Evolutionary conservation across 768 basidiomycete genomes (phyloP).

Genomic region (Trametes cinnabarina): DNA sequence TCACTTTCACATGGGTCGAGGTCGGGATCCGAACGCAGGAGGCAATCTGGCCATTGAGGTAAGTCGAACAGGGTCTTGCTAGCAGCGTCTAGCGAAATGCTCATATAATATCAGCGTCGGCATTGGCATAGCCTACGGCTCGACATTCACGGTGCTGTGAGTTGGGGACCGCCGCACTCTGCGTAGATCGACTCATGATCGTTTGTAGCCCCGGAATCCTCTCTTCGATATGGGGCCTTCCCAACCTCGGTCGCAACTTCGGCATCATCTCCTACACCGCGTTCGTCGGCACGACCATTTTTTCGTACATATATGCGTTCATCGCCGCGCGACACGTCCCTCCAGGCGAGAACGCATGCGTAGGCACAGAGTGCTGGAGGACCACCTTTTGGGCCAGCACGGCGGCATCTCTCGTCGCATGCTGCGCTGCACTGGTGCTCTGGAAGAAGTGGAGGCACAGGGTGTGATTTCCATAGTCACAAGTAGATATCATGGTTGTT

Average conservation of each 20-base stretch:
- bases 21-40: constrained; percentile 46
- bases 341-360: constrained; percentile 45
- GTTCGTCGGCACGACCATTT: constrained; percentile 69
- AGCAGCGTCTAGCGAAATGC: too few species aligned
- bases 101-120: too few species aligned
- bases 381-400: constrained; percentile 59
- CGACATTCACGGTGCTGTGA: constrained; percentile 68
- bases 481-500: background rate
- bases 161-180: constrained; percentile 27
- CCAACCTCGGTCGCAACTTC: constrained; percentile 74
- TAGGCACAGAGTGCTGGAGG: constrained; percentile 62
- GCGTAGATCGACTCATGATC: background rate
- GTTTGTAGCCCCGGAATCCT: constrained; percentile 62
- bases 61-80: too few species aligned
- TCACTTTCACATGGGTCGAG: constrained; percentile 57
- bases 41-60: constrained; percentile 74
- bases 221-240: constrained; percentile 67
- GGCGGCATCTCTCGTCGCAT: constrained; percentile 43
- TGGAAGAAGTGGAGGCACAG: constrained; percentile 64
- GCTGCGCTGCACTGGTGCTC: constrained; percentile 44
- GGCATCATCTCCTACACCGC: constrained; percentile 74
- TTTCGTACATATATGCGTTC: constrained; percentile 79
- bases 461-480: too few species aligned
- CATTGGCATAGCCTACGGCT: constrained; percentile 68
- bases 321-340: constrained; percentile 51